Percentiles rank a stretch among this genome's conserved stretches.
phyloP scores from a whole-genome alignment of 2,329 filamentous ascomycete species.

The Exophiala phaeomuriformis region DNA sequence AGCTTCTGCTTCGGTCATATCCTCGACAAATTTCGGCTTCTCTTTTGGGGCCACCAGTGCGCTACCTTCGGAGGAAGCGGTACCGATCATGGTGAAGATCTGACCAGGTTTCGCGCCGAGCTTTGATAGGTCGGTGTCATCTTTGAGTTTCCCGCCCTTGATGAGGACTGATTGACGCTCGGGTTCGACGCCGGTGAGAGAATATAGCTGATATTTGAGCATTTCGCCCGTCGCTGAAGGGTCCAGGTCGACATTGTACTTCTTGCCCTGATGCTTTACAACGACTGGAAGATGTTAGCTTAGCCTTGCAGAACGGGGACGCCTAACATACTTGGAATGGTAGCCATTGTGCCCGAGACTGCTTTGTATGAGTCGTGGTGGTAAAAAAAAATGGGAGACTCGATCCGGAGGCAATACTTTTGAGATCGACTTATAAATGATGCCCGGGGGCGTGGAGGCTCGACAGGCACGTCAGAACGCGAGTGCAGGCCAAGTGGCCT shows the following conservation, averaged over 20 bases:
- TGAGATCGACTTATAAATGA: constrained; percentile 5
- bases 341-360: constrained; percentile 42
- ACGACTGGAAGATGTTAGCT: constrained; percentile 52
- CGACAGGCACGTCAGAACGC: not conserved
- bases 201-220: constrained; percentile 93
- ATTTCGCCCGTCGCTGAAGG: constrained; percentile 75
- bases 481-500: not conserved
- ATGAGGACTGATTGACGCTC: constrained; percentile 93
- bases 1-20: constrained; percentile 92
- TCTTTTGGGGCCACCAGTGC: constrained; percentile 67
- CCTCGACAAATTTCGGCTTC: constrained; percentile 80
- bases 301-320: constrained; percentile 8
- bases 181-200: constrained; percentile 89
- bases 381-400: not conserved
- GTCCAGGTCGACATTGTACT: constrained; percentile 90
- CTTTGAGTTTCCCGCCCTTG: constrained; percentile 89
- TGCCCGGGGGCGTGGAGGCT: not conserved
- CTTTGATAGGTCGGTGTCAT: constrained; percentile 80
- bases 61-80: constrained; percentile 53
- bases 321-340: constrained; percentile 46
- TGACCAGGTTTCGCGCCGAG: constrained; percentile 81
- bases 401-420: constrained; percentile 4
- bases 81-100: constrained; percentile 94
- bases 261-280: constrained; percentile 92
- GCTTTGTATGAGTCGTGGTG: not conserved